Percentiles rank a stretch among this genome's conserved stretches.
Conservation (phyloP, 1,284 basidiomycete species). For the Ganoderma boninense region DNA sequence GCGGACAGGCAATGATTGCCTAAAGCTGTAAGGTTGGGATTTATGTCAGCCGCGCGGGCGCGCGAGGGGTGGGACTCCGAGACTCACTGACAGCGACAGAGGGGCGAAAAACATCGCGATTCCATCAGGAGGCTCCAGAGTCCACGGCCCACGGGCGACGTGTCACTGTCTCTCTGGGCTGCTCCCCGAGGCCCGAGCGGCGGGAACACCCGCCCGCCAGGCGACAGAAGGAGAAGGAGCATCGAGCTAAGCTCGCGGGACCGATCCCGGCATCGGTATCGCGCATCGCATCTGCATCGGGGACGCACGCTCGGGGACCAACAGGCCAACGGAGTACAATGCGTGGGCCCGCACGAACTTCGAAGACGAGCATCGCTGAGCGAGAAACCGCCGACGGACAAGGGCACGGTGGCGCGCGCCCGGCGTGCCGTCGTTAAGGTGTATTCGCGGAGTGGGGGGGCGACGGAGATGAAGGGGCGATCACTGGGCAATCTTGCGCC, state of each 20-base stretch:
- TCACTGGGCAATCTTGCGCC: slow-evolving; percentile 7
- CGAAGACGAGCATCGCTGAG: slow-evolving; percentile 1
- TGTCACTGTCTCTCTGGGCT: not conserved
- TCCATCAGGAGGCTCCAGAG: slow-evolving; percentile 26
- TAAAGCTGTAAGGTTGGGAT: slow-evolving; percentile 26
- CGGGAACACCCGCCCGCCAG: not conserved
- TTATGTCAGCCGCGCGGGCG: slow-evolving; percentile 35
- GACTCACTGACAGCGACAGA: not conserved
- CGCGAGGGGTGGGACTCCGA: slow-evolving; percentile 12
- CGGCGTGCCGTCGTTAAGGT: slow-evolving; percentile 6
- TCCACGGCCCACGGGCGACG: not conserved
- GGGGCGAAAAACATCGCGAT: slow-evolving; percentile 19
- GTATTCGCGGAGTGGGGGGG: slow-evolving; percentile 22
- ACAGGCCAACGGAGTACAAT: slow-evolving; percentile 4
- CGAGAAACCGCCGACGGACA: slow-evolving; percentile 5
- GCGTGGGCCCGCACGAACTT: slow-evolving; percentile 1
- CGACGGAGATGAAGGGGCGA: slow-evolving; percentile 25
- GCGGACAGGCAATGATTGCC: slow-evolving; percentile 22
- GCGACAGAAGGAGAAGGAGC: not conserved
- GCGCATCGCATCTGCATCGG: too few relatives aligned
- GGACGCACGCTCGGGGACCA: not conserved
- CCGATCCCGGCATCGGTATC: not conserved
- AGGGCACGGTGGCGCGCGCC: slow-evolving; percentile 5
- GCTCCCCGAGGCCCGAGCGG: slow-evolving; percentile 2
- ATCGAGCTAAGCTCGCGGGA: not conserved